Conservation (phyloP, 352 stramenopile genomes). For the Phytophthora pinifolia region DNA sequence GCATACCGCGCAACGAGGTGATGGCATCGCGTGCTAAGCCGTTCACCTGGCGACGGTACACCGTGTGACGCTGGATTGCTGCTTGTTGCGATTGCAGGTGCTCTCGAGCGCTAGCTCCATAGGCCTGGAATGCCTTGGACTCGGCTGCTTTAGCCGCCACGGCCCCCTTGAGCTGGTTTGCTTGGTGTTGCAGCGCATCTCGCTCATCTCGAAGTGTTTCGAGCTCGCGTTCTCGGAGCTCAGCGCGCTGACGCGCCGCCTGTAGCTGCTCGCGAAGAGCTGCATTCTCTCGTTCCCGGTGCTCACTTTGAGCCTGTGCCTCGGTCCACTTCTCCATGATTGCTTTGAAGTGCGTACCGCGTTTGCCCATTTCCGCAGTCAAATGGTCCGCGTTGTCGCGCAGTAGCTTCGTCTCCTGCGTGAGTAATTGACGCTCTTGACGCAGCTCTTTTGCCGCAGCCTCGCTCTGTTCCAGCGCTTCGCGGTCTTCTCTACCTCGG, state of each 20-base stretch:
- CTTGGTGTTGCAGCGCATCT: slow-evolving; percentile 63
- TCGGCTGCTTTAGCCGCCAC: slow-evolving; percentile 73
- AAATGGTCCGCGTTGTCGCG: slow-evolving; percentile 55
- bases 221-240: slow-evolving; percentile 39
- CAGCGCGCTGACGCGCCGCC: slow-evolving; percentile 33
- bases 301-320: slow-evolving; percentile 57
- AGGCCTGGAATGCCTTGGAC: slow-evolving; percentile 71
- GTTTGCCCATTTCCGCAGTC: slow-evolving; percentile 56
- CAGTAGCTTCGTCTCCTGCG: slow-evolving; percentile 56
- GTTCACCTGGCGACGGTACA: slow-evolving; percentile 56
- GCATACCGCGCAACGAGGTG: slow-evolving; percentile 37
- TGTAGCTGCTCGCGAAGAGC: slow-evolving; percentile 63
- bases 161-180: slow-evolving; percentile 70
- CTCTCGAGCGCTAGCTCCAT: slow-evolving; percentile 59
- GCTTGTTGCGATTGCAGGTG: slow-evolving; percentile 59
- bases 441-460: slow-evolving; percentile 41
- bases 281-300: slow-evolving; percentile 51
- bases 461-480: slow-evolving; percentile 45
- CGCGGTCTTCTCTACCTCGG: slow-evolving; percentile 35
- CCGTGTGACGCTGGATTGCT: slow-evolving; percentile 51
- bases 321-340: slow-evolving; percentile 80
- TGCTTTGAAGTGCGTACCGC: slow-evolving; percentile 56
- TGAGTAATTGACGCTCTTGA: slow-evolving; percentile 49
- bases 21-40: slow-evolving; percentile 44
- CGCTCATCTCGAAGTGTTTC: slow-evolving; percentile 55